phyloP scores from a whole-genome alignment of 2,329 filamentous ascomycete species.

The Fusarium xyrophilum region DNA sequence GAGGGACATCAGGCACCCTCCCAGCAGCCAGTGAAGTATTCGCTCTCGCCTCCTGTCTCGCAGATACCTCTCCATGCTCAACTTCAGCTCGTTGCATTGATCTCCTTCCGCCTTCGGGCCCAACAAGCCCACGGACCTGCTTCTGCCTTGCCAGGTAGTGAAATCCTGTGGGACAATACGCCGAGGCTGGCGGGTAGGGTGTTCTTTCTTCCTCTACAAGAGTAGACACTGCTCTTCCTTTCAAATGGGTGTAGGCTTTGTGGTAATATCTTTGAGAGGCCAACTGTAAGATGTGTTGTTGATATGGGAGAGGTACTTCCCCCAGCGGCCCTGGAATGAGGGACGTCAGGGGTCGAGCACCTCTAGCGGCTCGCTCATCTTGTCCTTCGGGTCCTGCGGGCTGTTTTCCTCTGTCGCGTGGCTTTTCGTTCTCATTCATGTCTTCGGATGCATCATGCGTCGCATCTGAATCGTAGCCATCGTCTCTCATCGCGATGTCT shows the following conservation, averaged over 20 bases:
- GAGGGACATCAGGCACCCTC: not conserved
- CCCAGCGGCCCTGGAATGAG: conserved; percentile 3
- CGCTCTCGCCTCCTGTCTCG: not conserved
- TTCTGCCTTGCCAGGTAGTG: not conserved
- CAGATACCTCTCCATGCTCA: not conserved
- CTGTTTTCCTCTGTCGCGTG: not conserved
- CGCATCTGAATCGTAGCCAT: not conserved
- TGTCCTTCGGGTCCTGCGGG: not conserved
- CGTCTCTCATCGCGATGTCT: fast-evolving
- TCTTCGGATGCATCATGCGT: not conserved
- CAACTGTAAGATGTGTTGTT: not conserved
- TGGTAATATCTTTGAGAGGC: conserved; percentile 7
- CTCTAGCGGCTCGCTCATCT: fast-evolving
- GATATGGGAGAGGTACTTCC: not conserved
- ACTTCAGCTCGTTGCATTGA: not conserved
- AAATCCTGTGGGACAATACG: not conserved
- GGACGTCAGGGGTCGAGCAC: not conserved
- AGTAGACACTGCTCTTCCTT: conserved; percentile 3
- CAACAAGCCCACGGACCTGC: not conserved
- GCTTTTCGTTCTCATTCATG: not conserved
- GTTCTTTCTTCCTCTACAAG: conserved; percentile 18
- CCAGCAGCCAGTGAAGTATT: not conserved
- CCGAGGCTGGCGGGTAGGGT: not conserved
- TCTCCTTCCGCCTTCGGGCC: not conserved
- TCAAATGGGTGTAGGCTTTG: not conserved